These are phyloP conservation scores for Viola odorata DNA, from an alignment of 345 rosid genomes.

Conservation along the genomic window DNA sequence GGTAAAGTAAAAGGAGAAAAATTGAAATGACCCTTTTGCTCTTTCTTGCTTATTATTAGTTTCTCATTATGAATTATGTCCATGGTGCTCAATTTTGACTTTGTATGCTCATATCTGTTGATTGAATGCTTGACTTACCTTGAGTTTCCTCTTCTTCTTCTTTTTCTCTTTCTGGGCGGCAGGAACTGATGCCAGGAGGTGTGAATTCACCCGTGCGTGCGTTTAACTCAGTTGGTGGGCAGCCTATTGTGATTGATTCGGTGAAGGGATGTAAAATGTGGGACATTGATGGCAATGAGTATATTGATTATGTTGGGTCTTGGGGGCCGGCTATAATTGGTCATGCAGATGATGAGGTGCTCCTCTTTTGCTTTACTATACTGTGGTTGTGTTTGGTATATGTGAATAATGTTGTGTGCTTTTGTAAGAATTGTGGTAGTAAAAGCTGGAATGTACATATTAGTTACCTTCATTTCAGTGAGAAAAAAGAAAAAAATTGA, in stretches of 20 bases:
- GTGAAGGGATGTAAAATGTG: constrained; percentile 90
- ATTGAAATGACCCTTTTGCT: background rate
- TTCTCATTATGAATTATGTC: background rate
- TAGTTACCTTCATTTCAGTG: no score
- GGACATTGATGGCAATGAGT: constrained; percentile 96
- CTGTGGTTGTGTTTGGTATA: background rate
- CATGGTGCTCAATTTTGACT: background rate
- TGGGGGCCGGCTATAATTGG: constrained; percentile 99
- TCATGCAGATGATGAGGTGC: constrained; percentile 90
- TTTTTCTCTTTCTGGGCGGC: constrained; percentile 10
- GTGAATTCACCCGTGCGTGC: constrained; percentile 97
- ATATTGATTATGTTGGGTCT: constrained; percentile 91
- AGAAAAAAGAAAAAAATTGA: no score
- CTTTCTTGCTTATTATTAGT: background rate
- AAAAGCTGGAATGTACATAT: background rate
- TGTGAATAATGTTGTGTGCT: background rate
- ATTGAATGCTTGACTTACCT: no score
- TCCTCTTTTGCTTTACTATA: constrained; percentile 6
- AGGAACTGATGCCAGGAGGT: constrained; percentile 97
- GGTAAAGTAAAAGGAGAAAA: constrained; percentile 25
- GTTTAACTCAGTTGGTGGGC: constrained; percentile 95
- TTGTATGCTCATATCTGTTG: background rate
- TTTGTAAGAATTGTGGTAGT: constrained; percentile 2
- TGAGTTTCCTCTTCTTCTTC: background rate
- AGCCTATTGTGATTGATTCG: constrained; percentile 77